Conservation (phyloP, 2,329 filamentous ascomycete species). For the Sarocladium brachiariae region DNA sequence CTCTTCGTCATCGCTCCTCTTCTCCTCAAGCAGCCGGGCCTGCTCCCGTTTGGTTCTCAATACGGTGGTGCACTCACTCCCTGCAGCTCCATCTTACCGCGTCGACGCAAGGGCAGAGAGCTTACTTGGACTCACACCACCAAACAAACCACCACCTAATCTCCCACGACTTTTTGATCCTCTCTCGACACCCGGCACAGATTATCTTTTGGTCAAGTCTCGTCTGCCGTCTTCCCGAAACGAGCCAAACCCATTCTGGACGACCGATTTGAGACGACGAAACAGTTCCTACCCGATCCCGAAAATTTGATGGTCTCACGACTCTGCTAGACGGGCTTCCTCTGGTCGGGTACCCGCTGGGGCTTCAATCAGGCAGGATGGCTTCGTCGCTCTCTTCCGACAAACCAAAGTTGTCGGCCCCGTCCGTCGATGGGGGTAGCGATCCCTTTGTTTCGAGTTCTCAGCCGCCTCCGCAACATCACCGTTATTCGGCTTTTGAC, state of each 20-base stretch:
- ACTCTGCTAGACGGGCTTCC: conserved; percentile 18
- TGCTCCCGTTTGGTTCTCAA: neutral
- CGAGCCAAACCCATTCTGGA: neutral
- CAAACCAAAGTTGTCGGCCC: conserved; percentile 33
- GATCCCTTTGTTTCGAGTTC: conserved; percentile 53
- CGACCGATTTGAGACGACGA: neutral
- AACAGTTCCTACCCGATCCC: conserved; percentile 5
- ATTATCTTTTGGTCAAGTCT: neutral
- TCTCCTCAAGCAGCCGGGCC: conserved; percentile 3
- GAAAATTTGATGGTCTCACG: conserved; percentile 16
- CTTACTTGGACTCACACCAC: conserved; percentile 3
- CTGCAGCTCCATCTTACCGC: conserved; percentile 6
- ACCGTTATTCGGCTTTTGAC: conserved; percentile 76
- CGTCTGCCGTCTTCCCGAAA: conserved; percentile 5
- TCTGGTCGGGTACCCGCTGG: conserved; percentile 15
- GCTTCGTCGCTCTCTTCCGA: conserved; percentile 36
- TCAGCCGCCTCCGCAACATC: conserved; percentile 36
- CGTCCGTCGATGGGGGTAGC: conserved; percentile 26
- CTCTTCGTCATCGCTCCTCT: neutral
- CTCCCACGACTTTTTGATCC: neutral
- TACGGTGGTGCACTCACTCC: neutral
- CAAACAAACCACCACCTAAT: neutral
- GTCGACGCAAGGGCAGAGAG: conserved; percentile 6
- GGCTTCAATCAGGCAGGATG: conserved; percentile 28
- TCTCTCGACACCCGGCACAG: neutral